Evolutionary conservation across 2,329 filamentous ascomycete genomes (phyloP), one percentile per base, ranked within the genome.

Genomic region (Trichoderma endophyticum): DNA sequence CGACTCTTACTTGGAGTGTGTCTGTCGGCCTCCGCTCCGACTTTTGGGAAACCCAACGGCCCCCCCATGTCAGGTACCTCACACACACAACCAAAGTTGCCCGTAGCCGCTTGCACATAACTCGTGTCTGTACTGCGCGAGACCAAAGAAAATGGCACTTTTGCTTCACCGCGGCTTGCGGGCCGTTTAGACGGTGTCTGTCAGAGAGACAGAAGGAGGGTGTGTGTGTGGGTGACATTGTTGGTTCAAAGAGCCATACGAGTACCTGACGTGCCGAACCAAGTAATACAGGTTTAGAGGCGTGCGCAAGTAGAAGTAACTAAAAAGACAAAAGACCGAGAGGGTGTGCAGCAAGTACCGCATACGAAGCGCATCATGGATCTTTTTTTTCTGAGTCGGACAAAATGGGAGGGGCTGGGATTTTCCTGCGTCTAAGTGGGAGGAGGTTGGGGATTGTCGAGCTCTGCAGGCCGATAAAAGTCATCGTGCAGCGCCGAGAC

Each of bases 371-470:
- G 6, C 21, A 54, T 54, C 32, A n/a, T 54, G 39, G 39, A 39
- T 30, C 48, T 32, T 12, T 43, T 70, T 12, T 57, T 18, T 48
- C 28, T 28, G 66, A 34, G 66, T 61, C 39, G 66, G 59, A 64
- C 68, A 57, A 75, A 76, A 74, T 73, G 67, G 69, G 72, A 78
- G 79, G 79, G 79, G 79, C 73, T 81, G 66, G 66, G 36, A 34
- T 60, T 28, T n/a, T 66, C 32, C 30, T 26, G 39, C 39, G 48
- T 30, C 24, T 78, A 80, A 80, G 79, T 79, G 74, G 78, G 80
- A 81, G 80, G 80, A 81, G 80, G 80, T 78, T 80, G 80, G 80
- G 80, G 65, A 62, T 70, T 30, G 69, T 71, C 61, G 73, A 78
- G 74, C 71, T 74, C 74, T 34, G 51, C 74, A 71, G 73, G 73